These are phyloP conservation scores for Epichloe elymi DNA, from an alignment of 2,329 filamentous ascomycete genomes.

Conservation along the genomic window DNA sequence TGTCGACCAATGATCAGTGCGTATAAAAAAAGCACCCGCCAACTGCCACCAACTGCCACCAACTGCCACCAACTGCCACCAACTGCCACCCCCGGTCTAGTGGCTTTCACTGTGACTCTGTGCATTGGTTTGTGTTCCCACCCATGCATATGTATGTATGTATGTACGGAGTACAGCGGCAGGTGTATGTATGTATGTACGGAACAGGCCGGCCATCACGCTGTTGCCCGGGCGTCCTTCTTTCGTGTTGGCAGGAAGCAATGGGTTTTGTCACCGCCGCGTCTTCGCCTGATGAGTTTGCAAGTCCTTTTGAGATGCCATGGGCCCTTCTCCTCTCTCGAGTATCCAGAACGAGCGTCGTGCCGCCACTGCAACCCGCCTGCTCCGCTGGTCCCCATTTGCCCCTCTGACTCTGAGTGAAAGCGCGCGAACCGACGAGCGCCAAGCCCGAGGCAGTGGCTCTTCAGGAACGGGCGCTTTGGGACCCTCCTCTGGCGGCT, in stretches of 20 bases:
- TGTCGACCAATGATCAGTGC: background rate
- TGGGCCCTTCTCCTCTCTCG: background rate
- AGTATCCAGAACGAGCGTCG: background rate
- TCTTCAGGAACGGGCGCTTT: conserved; percentile 2
- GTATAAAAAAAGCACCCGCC: background rate
- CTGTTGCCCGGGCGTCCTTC: background rate
- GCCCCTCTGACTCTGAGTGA: background rate
- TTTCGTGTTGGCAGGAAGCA: background rate
- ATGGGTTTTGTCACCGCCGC: background rate
- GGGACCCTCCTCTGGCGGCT: background rate
- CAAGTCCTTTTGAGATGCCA: background rate
- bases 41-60: background rate
- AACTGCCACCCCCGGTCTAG: too few relatives aligned
- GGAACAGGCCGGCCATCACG: too few relatives aligned
- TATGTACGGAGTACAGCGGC: too few relatives aligned
- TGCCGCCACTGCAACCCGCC: background rate
- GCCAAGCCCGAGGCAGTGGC: background rate
- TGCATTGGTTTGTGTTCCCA: too few relatives aligned
- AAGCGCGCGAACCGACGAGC: background rate
- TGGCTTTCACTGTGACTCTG: too few relatives aligned
- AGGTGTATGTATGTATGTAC: too few relatives aligned
- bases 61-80: background rate
- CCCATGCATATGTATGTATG: too few relatives aligned
- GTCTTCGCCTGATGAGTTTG: background rate
- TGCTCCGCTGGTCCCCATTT: background rate